Percentiles rank a stretch among this genome's conserved stretches.
Evolutionary conservation across 495 filamentous ascomycete genomes (phyloP).

Genomic region (Parachaetomium inaequale): DNA sequence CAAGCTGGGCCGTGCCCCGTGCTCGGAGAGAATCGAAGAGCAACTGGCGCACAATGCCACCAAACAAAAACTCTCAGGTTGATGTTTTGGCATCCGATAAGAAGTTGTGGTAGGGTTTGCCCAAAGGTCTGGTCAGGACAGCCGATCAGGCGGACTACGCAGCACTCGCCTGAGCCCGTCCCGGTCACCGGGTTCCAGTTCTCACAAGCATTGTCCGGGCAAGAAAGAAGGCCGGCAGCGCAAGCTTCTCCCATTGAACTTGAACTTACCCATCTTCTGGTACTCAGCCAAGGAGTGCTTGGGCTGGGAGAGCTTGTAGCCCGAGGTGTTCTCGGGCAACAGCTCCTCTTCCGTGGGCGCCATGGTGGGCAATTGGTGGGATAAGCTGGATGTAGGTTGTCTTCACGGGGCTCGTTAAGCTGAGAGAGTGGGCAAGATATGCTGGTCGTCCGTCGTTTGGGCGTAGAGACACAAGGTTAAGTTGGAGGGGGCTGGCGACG

Average conservation of each 20-base stretch:
- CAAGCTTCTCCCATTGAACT: background rate
- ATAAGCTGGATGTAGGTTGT: conserved; percentile 6
- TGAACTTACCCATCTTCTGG: conserved; percentile 75
- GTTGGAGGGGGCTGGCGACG: conserved; percentile 2
- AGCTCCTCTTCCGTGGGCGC: conserved; percentile 79
- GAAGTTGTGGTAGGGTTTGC: background rate
- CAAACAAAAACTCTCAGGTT: background rate
- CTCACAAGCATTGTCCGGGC: background rate
- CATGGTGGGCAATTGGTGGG: conserved; percentile 48
- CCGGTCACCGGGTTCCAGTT: background rate
- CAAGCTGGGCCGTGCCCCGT: background rate
- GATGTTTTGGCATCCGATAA: background rate
- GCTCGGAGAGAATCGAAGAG: background rate
- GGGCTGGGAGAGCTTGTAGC: conserved; percentile 91
- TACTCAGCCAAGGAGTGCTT: conserved; percentile 97
- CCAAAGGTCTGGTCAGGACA: background rate
- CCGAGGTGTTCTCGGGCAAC: conserved; percentile 77
- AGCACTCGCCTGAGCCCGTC: conserved; percentile 10
- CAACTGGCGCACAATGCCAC: background rate
- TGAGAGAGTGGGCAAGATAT: background rate
- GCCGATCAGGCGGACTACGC: background rate
- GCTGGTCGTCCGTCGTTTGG: conserved; percentile 6
- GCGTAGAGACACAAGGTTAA: conserved; percentile 1
- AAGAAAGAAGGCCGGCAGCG: conserved; percentile 16
- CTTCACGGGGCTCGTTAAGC: background rate